A percentile compares a stretch with the other conserved stretches of the same genome.
phyloP scores from a whole-genome alignment of 176 grass and related monocot genomes.

The Raddia distichophylla region DNA sequence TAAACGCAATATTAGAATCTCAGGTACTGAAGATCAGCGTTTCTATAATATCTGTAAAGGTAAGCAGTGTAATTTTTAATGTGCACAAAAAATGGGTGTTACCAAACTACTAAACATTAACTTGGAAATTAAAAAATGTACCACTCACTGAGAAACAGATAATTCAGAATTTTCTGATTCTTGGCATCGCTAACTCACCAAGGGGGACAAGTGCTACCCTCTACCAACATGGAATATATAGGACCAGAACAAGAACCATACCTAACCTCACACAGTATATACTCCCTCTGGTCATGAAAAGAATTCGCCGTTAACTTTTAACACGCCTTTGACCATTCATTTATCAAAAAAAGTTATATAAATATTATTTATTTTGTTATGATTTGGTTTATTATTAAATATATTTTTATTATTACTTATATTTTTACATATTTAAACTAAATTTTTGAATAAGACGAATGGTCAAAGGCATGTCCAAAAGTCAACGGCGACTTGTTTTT shows the following conservation, averaged over 20 bases:
- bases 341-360: too few species aligned
- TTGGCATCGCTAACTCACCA: not conserved
- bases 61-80: conserved; percentile 7
- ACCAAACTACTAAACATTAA: conserved; percentile 6
- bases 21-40: not conserved
- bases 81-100: not conserved
- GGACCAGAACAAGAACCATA: conserved; percentile 10
- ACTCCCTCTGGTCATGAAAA: too few species aligned
- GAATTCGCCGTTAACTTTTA: too few species aligned
- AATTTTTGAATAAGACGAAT: too few species aligned
- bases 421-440: too few species aligned
- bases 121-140: not conserved
- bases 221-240: conserved; percentile 19
- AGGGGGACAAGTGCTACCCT: not conserved
- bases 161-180: conserved; percentile 28
- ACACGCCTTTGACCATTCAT: too few species aligned
- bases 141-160: not conserved
- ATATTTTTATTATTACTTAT: too few species aligned
- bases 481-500: too few species aligned
- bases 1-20: not conserved
- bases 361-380: too few species aligned
- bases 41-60: not conserved
- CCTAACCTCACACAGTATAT: not conserved
- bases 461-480: too few species aligned
- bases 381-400: too few species aligned